These are phyloP conservation scores for Clitocybe nebularis DNA, from an alignment of 1,284 basidiomycete genomes.

Conservation along the genomic window DNA sequence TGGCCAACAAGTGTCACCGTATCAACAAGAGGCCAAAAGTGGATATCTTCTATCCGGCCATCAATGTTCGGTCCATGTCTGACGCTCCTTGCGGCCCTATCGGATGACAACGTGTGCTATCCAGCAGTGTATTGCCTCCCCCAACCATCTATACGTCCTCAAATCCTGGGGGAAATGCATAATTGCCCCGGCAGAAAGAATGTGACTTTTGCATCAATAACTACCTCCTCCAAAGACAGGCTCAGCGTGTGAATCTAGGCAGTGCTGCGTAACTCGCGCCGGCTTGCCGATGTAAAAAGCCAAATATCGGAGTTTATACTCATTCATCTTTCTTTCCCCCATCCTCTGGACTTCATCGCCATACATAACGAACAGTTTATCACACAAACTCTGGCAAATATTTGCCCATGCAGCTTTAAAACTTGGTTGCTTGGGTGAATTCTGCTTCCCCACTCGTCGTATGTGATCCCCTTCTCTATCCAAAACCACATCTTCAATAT, in stretches of 20 bases:
- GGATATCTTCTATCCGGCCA: too few species aligned
- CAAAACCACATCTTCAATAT: neutral
- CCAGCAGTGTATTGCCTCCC: too few species aligned
- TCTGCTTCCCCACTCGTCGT: neutral
- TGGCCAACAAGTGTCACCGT: too few species aligned
- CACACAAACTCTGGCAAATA: neutral
- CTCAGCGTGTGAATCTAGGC: neutral
- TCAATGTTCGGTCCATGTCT: too few species aligned
- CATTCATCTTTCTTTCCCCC: constrained; percentile 1
- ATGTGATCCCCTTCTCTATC: neutral
- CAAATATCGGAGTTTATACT: constrained; percentile 2
- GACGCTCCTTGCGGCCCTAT: too few species aligned
- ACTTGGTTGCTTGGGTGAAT: neutral
- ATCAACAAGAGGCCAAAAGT: too few species aligned
- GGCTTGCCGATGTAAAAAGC: constrained; percentile 1
- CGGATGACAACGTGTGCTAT: too few species aligned
- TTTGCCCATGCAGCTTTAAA: constrained; percentile 1
- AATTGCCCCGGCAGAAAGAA: too few species aligned
- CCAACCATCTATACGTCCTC: too few species aligned
- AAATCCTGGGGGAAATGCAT: too few species aligned
- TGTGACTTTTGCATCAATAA: too few species aligned
- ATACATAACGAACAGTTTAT: neutral
- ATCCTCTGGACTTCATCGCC: neutral
- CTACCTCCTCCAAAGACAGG: neutral
- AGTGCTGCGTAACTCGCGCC: constrained; percentile 4